Percentiles rank a stretch among this genome's conserved stretches.
phyloP scores from a whole-genome alignment of 208 protist species.

The Wallacemonas sp. region DNA sequence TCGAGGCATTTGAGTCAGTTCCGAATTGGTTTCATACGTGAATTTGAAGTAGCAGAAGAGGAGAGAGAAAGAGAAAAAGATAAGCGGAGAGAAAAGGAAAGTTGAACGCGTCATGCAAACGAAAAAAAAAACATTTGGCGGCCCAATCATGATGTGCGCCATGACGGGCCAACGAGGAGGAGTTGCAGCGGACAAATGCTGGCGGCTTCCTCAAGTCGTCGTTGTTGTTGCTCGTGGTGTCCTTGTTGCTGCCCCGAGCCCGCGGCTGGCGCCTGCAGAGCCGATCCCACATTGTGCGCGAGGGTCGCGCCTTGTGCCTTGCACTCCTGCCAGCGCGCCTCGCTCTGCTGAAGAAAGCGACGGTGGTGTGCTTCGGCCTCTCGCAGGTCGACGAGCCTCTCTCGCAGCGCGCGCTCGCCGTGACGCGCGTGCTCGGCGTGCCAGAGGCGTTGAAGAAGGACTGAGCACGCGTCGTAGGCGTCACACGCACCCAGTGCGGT shows the following conservation, averaged over 20 bases:
- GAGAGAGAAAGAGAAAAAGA: not conserved
- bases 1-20: too few relatives aligned
- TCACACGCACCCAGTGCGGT: too few relatives aligned
- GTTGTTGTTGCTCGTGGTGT: not conserved
- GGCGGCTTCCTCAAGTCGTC: not conserved
- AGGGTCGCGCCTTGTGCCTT: not conserved
- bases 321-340: constrained; percentile 6
- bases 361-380: constrained; percentile 6
- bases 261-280: too few relatives aligned
- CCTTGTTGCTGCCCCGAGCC: too few relatives aligned
- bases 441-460: not conserved
- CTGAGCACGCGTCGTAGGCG: not conserved
- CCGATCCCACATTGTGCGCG: not conserved
- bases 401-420: not conserved
- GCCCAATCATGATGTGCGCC: not conserved
- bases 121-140: not conserved
- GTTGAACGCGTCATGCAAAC: not conserved
- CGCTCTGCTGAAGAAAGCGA: constrained; percentile 4
- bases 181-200: constrained; percentile 1
- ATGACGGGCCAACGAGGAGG: not conserved
- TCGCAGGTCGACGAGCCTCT: not conserved
- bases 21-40: too few relatives aligned
- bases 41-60: not conserved
- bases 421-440: not conserved
- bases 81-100: not conserved